Base-by-base conservation (phyloP, 768 basidiomycete genomes). In the Austroboletus festivus region DNA sequence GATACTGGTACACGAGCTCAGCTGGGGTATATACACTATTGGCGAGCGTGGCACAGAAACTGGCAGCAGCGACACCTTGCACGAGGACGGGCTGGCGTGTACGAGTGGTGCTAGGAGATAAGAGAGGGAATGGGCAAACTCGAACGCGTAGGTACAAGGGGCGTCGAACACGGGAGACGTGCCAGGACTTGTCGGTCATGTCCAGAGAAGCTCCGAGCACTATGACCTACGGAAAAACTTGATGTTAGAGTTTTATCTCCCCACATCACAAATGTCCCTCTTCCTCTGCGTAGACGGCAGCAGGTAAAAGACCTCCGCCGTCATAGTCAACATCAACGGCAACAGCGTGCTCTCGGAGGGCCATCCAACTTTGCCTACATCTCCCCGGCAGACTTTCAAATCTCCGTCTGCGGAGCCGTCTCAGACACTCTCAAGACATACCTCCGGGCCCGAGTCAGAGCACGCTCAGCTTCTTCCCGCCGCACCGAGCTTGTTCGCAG, bases 311-410 rank as follows among this genome's bases (percentile, higher is more conserved):
- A 93, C 93, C 10, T 79, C 85, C 22, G 87, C 79, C 6, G 87
- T 79, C 50, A 80, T 94, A 63, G 74, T 75, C 51, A 74, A 83
- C 61, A 55, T 62, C 18, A 54, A 73, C 3, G 86, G 89, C 53
- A 66, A 69, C 5, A 77, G 90, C 56, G 49, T 38, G 88, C 81
- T 2, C 64, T 73, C 16, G 82, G 82, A 8, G 89, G 89, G 2
- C 86, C 89, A 1, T 92, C 91, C 56, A 95, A 95, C 68, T 88
- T 88, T 67, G 77, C 89, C 20, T 89, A 89, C 69, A 81, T 91
- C 58, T 75, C 83, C 26, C 59, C 80, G 16, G 67, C 76, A n/a
- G 75, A 70, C 30, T 90, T 89, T 69, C 71, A 77, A 38, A 57
- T 66, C 4, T 74, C 80, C 6, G 72, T 92, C 35, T 64, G 63